Conservation (phyloP, 768 basidiomycete genomes). For the Tylopilus subfusipes region DNA sequence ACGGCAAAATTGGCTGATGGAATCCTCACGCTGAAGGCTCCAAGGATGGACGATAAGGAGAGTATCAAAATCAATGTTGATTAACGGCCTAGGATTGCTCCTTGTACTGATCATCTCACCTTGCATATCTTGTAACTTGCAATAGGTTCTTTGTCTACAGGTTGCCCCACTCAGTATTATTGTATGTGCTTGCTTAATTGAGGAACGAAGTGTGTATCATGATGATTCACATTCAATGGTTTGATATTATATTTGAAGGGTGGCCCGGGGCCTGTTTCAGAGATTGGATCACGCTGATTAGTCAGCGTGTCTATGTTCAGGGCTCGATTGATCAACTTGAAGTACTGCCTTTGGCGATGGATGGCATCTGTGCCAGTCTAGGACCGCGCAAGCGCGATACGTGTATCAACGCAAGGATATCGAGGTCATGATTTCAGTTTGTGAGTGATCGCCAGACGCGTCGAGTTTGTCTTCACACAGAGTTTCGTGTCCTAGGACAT, state of each 20-base stretch:
- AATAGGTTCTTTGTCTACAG: not conserved
- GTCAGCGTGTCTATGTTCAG: too few species aligned
- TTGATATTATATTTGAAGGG: too few species aligned
- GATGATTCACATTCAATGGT: too few species aligned
- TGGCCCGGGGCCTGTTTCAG: too few species aligned
- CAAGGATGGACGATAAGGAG: slow-evolving; percentile 58
- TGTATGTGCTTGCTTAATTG: too few species aligned
- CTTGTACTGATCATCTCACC: not conserved
- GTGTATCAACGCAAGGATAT: slow-evolving; percentile 42
- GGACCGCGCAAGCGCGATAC: too few species aligned
- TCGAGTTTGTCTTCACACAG: not conserved
- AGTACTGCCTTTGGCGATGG: too few species aligned
- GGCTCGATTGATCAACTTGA: too few species aligned
- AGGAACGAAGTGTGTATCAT: too few species aligned
- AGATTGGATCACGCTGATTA: too few species aligned
- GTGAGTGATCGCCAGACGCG: too few species aligned
- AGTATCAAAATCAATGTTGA: slow-evolving; percentile 47
- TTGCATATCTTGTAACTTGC: not conserved
- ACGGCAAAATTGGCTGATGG: slow-evolving; percentile 66
- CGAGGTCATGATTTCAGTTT: slow-evolving; percentile 48
- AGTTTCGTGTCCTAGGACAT: slow-evolving; percentile 25
- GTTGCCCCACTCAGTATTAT: slow-evolving; percentile 7
- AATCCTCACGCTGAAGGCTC: slow-evolving; percentile 58
- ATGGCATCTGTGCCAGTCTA: too few species aligned
- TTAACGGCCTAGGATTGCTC: not conserved